These are phyloP conservation scores for Guillardia theta DNA, from an alignment of 78 protist genomes.

Conservation along the genomic window DNA sequence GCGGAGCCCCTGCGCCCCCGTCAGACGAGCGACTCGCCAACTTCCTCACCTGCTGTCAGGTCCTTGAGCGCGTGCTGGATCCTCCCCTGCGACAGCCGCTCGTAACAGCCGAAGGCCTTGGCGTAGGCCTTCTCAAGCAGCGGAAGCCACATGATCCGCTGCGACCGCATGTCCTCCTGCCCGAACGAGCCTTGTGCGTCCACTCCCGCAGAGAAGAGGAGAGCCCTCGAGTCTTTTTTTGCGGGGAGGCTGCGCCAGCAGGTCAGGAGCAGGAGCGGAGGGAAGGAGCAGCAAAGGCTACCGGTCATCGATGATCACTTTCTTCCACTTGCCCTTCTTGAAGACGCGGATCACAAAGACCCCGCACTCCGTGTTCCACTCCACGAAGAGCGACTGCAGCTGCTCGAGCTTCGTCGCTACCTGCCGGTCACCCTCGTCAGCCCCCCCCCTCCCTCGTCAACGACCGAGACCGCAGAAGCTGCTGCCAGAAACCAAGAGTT, in stretches of 20 bases:
- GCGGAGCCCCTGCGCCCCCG: slow-evolving; percentile 41
- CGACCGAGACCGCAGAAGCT: not conserved
- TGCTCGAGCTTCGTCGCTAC: not conserved
- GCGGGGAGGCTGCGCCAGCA: not conserved
- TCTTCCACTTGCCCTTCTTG: not conserved
- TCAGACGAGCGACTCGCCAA: too few relatives aligned
- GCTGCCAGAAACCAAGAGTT: not conserved
- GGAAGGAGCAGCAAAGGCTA: not conserved
- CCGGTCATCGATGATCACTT: not conserved
- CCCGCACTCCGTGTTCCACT: not conserved
- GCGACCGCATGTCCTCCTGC: not conserved
- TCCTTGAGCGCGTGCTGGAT: not conserved
- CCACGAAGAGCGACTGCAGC: not conserved
- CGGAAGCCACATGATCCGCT: slow-evolving; percentile 12
- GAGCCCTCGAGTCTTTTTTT: not conserved
- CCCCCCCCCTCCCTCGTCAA: not conserved
- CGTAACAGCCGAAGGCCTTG: not conserved
- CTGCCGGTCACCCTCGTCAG: not conserved
- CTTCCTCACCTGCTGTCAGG: not conserved
- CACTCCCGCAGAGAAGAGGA: not conserved
- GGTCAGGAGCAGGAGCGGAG: too few relatives aligned
- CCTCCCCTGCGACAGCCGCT: not conserved
- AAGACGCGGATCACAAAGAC: not conserved
- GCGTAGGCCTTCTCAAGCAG: not conserved
- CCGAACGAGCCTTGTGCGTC: not conserved